Evolutionary conservation across 2,329 filamentous ascomycete genomes (phyloP), one percentile per base, ranked within the genome.

Genomic region (Alternaria solani): DNA sequence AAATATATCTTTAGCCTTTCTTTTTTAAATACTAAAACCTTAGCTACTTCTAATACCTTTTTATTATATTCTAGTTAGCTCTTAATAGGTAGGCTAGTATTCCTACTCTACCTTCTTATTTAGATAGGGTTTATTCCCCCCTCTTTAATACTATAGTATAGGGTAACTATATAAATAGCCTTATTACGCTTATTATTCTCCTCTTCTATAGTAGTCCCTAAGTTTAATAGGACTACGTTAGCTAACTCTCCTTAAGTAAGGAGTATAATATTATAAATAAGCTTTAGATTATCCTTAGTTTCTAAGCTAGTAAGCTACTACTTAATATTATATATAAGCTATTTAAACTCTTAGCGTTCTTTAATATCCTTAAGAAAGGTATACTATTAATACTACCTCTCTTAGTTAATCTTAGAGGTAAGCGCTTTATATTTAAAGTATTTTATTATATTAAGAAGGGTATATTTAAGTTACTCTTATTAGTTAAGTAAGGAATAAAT

Each of bases 1-100:
- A 66, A 68, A 65, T 49, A 68, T 63, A 65, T 46, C 34, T 16
- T 65, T 30, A 30, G 66, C 47, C 57, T 66, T 39, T 53, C 61
- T n/a, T 66, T 53, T 42, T 63, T 65, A 43, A 51, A 66, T 16
- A 65, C 55, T 8, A 36, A 51, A 16, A 53, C 26, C n/a, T 41
- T 55, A 26, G 65, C 61, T 55, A 39, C 56, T 63, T 68, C 57
- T 55, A 68, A 41, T 43, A 42, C 63, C 44, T 62, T 23, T 62
- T 62, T 38, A 11, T 63, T 23, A 16, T 49, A 41, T 18, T 51
- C 36, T 34, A 53, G 54, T 43, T 61, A 44, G 42, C 55, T 65
- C 55, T 61, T 65, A 18, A 16, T 20, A 25, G 51, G 36, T 39
- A 30, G 26, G 20, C 32, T 46, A 20, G 38, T 34, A 12, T 54